Conservation (phyloP, 495 filamentous ascomycete genomes). For the Neurospora tetrasperma region DNA sequence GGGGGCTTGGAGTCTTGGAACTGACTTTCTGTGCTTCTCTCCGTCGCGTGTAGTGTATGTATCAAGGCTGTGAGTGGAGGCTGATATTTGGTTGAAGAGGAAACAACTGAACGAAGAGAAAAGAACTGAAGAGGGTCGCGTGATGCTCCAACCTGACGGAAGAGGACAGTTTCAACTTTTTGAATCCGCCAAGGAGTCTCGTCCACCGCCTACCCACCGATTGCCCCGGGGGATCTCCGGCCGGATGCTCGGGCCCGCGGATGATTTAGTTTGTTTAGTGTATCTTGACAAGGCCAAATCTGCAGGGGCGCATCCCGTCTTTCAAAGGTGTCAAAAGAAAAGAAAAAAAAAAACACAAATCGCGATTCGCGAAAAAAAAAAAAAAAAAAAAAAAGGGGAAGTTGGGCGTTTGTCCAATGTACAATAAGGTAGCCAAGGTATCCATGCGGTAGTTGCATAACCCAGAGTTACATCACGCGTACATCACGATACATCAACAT, state of each 20-base stretch:
- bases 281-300: neutral
- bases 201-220: neutral
- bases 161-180: neutral
- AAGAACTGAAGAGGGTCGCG: neutral
- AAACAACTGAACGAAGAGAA: neutral
- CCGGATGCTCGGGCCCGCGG: neutral
- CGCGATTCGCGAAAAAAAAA: neutral
- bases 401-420: neutral
- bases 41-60: neutral
- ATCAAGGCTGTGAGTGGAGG: neutral
- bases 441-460: neutral
- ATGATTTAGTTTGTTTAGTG: neutral
- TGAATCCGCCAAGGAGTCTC: neutral
- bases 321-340: neutral
- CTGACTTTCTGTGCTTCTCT: neutral
- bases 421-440: neutral
- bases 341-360: neutral
- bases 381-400: neutral
- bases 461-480: neutral
- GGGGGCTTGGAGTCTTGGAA: neutral
- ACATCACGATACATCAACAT: neutral
- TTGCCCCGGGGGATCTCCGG: neutral
- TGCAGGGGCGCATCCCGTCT: neutral
- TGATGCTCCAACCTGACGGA: neutral
- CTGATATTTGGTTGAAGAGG: neutral